Conservation (phyloP, 768 basidiomycete genomes). For the Trametes punicea region DNA sequence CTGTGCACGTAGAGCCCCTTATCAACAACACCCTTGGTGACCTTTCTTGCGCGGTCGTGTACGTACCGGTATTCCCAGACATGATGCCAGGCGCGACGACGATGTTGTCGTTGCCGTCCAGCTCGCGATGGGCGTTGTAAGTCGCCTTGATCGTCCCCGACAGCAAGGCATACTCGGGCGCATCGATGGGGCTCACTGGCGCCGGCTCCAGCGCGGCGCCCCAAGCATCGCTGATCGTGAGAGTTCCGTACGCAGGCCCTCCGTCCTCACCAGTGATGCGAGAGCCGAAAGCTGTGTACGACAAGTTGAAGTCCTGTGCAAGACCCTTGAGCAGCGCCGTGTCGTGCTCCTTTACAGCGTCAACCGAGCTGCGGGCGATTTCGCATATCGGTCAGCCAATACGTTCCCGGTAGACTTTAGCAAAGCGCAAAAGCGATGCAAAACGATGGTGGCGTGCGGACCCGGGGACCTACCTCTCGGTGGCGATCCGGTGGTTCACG, state of each 20-base stretch:
- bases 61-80: slow-evolving; percentile 36
- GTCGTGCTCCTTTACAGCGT: slow-evolving; percentile 30
- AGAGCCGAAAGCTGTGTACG: slow-evolving; percentile 40
- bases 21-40: not conserved
- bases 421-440: not conserved
- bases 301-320: slow-evolving; percentile 39
- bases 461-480: slow-evolving; percentile 22
- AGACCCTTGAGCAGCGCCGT: slow-evolving; percentile 28
- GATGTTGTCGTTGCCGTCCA: slow-evolving; percentile 26
- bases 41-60: slow-evolving; percentile 13
- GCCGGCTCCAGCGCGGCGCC: slow-evolving; percentile 36
- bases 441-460: not conserved
- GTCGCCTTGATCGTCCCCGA: slow-evolving; percentile 43
- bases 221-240: slow-evolving; percentile 38
- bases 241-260: slow-evolving; percentile 32
- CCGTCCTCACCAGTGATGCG: slow-evolving; percentile 23
- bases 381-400: not conserved
- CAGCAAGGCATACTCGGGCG: slow-evolving; percentile 37
- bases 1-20: slow-evolving; percentile 24
- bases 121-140: slow-evolving; percentile 31
- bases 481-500: slow-evolving; percentile 27
- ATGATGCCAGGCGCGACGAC: slow-evolving; percentile 40
- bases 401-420: not conserved
- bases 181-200: slow-evolving; percentile 40
- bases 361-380: slow-evolving; percentile 28